phyloP scores from a whole-genome alignment of 495 filamentous ascomycete genomes.

The Staphylotrichum longicolle region DNA sequence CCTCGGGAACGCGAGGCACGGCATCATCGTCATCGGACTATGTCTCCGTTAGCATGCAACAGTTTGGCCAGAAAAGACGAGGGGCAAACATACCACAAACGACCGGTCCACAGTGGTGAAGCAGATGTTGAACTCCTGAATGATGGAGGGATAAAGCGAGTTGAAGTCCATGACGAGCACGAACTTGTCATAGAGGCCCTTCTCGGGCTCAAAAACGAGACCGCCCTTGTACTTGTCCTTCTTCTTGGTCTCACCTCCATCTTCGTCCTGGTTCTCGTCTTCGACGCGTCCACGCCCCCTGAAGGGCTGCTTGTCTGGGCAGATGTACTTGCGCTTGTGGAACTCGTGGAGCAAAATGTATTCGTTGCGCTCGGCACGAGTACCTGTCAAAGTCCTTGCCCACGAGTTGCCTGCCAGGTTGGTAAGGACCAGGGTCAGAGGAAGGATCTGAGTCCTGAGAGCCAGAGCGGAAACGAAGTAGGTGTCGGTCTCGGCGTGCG shows the following conservation, averaged over 20 bases:
- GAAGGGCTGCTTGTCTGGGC: conserved; percentile 83
- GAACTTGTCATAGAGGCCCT: conserved; percentile 93
- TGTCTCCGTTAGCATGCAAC: conserved; percentile 24
- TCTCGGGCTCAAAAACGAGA: conserved; percentile 96
- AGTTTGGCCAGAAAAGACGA: conserved; percentile 2
- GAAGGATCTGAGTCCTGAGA: conserved; percentile 83
- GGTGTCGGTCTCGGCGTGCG: conserved; percentile 90
- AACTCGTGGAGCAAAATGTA: conserved; percentile 99
- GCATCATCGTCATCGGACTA: conserved; percentile 80
- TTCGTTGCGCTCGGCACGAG: conserved; percentile 94
- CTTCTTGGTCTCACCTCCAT: conserved; percentile 72
- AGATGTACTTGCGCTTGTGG: conserved; percentile 92
- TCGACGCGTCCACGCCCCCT: conserved; percentile 66
- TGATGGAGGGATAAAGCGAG: conserved; percentile 96
- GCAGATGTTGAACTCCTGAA: conserved; percentile 99
- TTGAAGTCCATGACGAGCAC: conserved; percentile 99
- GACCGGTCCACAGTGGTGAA: conserved; percentile 90
- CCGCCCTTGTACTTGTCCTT: conserved; percentile 99
- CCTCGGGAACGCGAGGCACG: conserved; percentile 64
- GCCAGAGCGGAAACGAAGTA: conserved; percentile 92
- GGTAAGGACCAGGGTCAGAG: conserved; percentile 90
- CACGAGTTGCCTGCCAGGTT: conserved; percentile 98
- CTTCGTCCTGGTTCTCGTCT: conserved; percentile 59
- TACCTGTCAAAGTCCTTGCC: conserved; percentile 93
- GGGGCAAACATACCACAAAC: conserved; percentile 50